Base-by-base conservation (phyloP, 768 basidiomycete genomes). In the Aureoboletus auriporus region DNA sequence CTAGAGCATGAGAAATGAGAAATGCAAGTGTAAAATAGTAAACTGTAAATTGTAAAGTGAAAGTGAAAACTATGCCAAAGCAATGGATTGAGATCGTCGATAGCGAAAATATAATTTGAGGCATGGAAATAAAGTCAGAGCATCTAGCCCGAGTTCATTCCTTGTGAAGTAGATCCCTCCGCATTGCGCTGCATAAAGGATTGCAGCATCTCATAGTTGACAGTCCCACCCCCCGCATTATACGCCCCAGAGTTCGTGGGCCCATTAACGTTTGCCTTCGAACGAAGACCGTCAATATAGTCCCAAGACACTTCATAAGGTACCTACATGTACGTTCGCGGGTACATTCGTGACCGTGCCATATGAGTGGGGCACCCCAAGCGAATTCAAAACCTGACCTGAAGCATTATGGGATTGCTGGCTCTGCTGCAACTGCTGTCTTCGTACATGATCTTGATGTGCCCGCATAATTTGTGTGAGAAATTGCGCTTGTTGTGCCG, bases 131-230 rank as follows among this genome's bases (percentile, higher is more conserved):
- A 31, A 39, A 33, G 27, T 27, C 30, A 40, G 37, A 43, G 29
- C 23, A 36, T 46, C 54, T 53, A 51, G 28, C 66, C 49, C 4
- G 49, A 23, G 14, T 54, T 51, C 49, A 51, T 53, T 26, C 57
- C 53, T 48, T 64, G 54, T 8, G 58, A 54, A 17, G 53, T 39
- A 31, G 61, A 54, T 50, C 67, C 67, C 4, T 71, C 69, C 29
- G 56, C 65, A 46, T 45, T 71, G 14, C 72, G 64, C 43, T 73
- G 71, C 67, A 75, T 74, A 51, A 75, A 75, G 20, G 74, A 75
- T 59, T 74, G 73, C 56, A 75, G 27, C 70, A 75, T 71, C 52
- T 74, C 72, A 9, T 53, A 62, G 54, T 67, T 72, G 44, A 74
- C 58, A 2, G 59, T 60, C 16, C 62, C 56, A 11, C 56, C 46